A percentile compares a stretch with the other conserved stretches of the same genome.
Conservation (phyloP, 352 stramenopile genomes). For the Discostella stelligera region DNA sequence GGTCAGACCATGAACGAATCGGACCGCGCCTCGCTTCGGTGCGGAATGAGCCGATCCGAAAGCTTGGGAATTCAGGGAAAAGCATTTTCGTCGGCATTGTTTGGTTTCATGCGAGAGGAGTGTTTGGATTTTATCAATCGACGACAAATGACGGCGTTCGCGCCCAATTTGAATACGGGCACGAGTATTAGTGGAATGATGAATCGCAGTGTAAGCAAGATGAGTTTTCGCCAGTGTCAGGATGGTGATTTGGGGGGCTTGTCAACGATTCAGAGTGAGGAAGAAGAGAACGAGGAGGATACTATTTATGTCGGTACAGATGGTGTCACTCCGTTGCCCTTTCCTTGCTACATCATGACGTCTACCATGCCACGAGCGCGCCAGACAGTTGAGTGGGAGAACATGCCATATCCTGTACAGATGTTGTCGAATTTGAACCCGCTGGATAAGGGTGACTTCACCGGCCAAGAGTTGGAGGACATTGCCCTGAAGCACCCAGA, state of each 20-base stretch:
- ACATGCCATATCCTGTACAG: conserved; percentile 47
- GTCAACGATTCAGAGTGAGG: conserved; percentile 11
- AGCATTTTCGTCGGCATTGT: conserved; percentile 67
- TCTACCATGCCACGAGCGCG: conserved; percentile 76
- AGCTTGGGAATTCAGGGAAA: conserved; percentile 58
- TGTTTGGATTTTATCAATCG: conserved; percentile 62
- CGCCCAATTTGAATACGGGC: conserved; percentile 53
- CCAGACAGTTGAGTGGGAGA: conserved; percentile 69
- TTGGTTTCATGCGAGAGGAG: conserved; percentile 66
- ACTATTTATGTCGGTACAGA: conserved; percentile 29
- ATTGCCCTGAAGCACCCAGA: conserved; percentile 58
- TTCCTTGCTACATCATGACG: conserved; percentile 55
- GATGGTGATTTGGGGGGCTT: conserved; percentile 6
- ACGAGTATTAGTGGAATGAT: conserved; percentile 71
- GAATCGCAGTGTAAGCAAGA: conserved; percentile 18
- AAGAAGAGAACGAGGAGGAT: conserved; percentile 11
- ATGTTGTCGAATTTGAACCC: conserved; percentile 81
- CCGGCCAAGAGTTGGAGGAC: conserved; percentile 74
- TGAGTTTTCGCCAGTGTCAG: neutral
- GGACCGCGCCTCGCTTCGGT: conserved; percentile 15
- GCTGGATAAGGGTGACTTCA: conserved; percentile 81
- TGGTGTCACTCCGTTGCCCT: conserved; percentile 39
- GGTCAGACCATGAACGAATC: conserved; percentile 64
- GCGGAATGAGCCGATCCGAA: conserved; percentile 47
- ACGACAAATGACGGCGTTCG: conserved; percentile 45